Evolutionary conservation across 2,329 filamentous ascomycete species (phyloP).

Genomic region (Ceratocystis colombiana): DNA sequence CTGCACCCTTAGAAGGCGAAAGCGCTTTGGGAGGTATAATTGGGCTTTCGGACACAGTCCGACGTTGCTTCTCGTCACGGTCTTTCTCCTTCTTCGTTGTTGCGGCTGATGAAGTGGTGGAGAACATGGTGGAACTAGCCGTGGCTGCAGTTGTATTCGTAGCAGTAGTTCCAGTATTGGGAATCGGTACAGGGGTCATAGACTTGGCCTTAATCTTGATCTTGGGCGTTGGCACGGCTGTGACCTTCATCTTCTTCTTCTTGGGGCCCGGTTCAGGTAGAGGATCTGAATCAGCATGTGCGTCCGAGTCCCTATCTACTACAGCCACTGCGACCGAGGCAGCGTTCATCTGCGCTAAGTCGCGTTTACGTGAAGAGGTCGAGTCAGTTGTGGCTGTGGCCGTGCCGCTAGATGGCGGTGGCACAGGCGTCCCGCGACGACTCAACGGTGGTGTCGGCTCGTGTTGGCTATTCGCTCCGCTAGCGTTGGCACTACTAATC

Average conservation of each 20-base stretch:
- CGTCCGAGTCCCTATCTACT: constrained; percentile 30
- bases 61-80: constrained; percentile 30
- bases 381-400: constrained; percentile 37
- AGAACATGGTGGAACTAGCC: not conserved
- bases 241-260: constrained; percentile 50
- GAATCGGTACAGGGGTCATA: constrained; percentile 24
- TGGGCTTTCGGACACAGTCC: constrained; percentile 32
- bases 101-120: constrained; percentile 19
- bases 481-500: constrained; percentile 46
- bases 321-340: constrained; percentile 39
- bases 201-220: constrained; percentile 49
- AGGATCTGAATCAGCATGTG: constrained; percentile 8
- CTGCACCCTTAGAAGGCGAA: constrained; percentile 27
- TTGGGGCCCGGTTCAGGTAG: constrained; percentile 36
- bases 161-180: constrained; percentile 15
- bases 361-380: constrained; percentile 47
- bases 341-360: constrained; percentile 45
- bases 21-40: constrained; percentile 32
- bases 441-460: constrained; percentile 52
- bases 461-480: constrained; percentile 40
- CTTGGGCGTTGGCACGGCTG: constrained; percentile 27
- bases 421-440: constrained; percentile 53
- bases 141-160: constrained; percentile 21
- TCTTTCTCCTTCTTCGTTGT: constrained; percentile 40
- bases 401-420: constrained; percentile 24